A percentile compares a stretch with the other conserved stretches of the same genome.
phyloP scores from a whole-genome alignment of 2,329 filamentous ascomycete genomes.

The Trichoderma harzianum region DNA sequence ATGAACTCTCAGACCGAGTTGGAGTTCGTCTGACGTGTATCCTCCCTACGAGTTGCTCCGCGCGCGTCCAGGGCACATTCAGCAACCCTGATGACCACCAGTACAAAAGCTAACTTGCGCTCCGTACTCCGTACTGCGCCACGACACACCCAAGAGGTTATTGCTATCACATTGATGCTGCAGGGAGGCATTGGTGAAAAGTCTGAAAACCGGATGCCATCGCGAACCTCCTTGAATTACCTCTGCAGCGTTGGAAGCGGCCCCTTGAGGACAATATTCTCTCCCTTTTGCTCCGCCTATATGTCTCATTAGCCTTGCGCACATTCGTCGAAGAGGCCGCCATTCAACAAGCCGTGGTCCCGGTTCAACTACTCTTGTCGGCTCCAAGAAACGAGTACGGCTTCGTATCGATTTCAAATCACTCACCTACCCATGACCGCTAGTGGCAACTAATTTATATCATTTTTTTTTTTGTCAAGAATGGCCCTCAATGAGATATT shows the following conservation, averaged over 20 bases:
- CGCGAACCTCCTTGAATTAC: neutral
- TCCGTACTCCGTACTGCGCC: neutral
- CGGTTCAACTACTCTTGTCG: neutral
- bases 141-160: neutral
- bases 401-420: neutral
- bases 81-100: neutral
- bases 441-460: neutral
- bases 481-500: neutral
- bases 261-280: neutral
- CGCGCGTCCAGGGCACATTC: neutral
- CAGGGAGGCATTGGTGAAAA: neutral
- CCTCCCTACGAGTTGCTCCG: neutral
- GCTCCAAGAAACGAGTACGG: neutral
- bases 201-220: neutral
- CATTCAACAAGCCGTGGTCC: neutral
- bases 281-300: neutral
- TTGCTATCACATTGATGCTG: neutral
- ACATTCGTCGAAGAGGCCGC: neutral
- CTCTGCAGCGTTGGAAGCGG: neutral
- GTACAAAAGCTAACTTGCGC: neutral
- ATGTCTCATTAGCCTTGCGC: neutral
- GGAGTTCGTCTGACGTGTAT: neutral
- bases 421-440: neutral
- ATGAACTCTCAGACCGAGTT: neutral
- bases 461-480: neutral